phyloP scores from a whole-genome alignment of 176 grass and related monocot genomes.

The Zoysia japonica region DNA sequence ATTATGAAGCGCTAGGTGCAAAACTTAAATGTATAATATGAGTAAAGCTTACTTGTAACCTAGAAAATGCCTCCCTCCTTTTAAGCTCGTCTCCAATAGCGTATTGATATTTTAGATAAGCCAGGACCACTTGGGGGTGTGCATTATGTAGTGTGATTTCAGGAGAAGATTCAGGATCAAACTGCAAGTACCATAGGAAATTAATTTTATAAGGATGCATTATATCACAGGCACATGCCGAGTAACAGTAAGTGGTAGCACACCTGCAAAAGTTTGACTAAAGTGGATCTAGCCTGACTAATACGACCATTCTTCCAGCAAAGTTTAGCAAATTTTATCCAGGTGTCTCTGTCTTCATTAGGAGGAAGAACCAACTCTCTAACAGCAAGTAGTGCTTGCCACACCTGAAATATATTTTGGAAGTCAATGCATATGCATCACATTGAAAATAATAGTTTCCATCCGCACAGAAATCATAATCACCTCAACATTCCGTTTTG shows the following conservation, averaged over 20 bases:
- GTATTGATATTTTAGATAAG: constrained; percentile 94
- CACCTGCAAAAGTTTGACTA: constrained; percentile 95
- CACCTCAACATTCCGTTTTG: constrained; percentile 97
- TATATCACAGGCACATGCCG: background rate
- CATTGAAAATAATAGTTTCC: constrained; percentile 4
- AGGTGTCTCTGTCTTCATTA: constrained; percentile 91
- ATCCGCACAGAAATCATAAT: constrained; percentile 37
- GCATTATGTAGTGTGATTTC: constrained; percentile 64
- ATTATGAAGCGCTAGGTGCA: constrained; percentile 11
- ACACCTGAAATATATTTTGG: constrained; percentile 63
- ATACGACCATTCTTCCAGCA: constrained; percentile 92
- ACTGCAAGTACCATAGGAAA: constrained; percentile 51
- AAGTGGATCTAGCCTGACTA: constrained; percentile 96
- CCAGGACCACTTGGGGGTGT: constrained; percentile 87
- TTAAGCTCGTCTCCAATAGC: constrained; percentile 87
- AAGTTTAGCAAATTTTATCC: constrained; percentile 98
- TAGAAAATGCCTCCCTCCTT: constrained; percentile 79
- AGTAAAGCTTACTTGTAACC: constrained; percentile 67
- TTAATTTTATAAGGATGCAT: constrained; percentile 10
- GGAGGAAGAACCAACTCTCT: constrained; percentile 98
- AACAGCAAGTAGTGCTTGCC: constrained; percentile 90
- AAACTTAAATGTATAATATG: constrained; percentile 24
- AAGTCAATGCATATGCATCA: constrained; percentile 22
- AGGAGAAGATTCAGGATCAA: constrained; percentile 86
- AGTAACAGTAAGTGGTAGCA: constrained; percentile 6